Base-by-base conservation (phyloP, 305 asterid genomes). In the Stenogyne calaminthoides region DNA sequence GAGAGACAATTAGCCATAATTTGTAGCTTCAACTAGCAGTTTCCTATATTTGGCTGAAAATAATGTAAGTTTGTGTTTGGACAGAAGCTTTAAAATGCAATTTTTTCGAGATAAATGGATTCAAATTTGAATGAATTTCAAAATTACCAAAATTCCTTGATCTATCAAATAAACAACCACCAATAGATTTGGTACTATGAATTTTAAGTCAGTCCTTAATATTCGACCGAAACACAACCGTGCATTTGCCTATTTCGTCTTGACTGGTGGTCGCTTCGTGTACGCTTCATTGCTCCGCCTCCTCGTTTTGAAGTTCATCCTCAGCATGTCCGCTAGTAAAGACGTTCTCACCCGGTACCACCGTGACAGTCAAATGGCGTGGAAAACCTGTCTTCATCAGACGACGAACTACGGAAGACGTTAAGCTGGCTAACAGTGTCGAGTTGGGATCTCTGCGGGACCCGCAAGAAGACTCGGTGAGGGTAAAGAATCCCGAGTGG, bases 251-350 rank as follows among this genome's bases (percentile, higher is more conserved):
- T 80, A 80, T 29, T 72, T 80, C 11, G 79, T 76, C 10, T 68
- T 80, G 59, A 80, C 84, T 9, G 79, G 81, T 9, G 84, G 84
- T 46, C 58, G 80, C n/a, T 80, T 78, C 15, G 75, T 72, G 27
- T 72, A 78, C 18, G 75, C 78, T 40, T 72, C 81, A 16, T 47
- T 72, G 51, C 70, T 67, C 64, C 78, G 83, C 27, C 76, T 80
- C 27, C 71, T 76, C 10, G 40, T 80, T 1, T 67, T 80, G 18
- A 80, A 76, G 76, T 69, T 76, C 55, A 51, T 80, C 14, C 71
- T 80, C 36, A 79, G 77, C 80, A 75, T 65, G 77, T 79, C 83
- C 7, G 78, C 83, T 64, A 66, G 80, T 62, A 80, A 75, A 67
- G 83, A 71, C 10, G 83, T 80, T 65, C 75, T 75, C 7, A 57